Percentiles rank a stretch among this genome's conserved stretches.
These are phyloP conservation scores for Ophiocordyceps sinensis DNA, from an alignment of 2,329 filamentous ascomycete genomes.

Conservation along the genomic window DNA sequence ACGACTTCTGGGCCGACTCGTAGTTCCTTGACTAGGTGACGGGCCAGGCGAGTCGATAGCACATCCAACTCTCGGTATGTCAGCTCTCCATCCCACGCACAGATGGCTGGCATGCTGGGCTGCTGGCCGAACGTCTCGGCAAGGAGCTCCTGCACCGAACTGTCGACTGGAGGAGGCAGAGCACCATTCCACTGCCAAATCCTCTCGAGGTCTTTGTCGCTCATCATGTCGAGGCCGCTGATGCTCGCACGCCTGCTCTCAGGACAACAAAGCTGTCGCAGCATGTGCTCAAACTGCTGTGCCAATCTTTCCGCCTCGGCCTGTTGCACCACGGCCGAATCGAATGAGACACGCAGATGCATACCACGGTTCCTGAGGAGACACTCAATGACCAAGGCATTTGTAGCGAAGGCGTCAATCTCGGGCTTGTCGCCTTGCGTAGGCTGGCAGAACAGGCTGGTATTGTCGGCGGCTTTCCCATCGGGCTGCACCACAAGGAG, in stretches of 20 bases:
- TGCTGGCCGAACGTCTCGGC: conserved; percentile 3
- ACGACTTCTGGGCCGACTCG: conserved; percentile 4
- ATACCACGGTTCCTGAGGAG: conserved; percentile 3
- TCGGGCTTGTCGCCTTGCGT: no score
- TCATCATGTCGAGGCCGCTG: conserved; percentile 1
- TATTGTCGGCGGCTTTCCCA: neutral
- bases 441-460: no score
- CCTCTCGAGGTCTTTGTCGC: conserved; percentile 1
- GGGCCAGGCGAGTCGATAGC: conserved; percentile 2
- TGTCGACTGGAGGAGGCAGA: conserved; percentile 5
- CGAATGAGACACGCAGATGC: conserved; percentile 3
- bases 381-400: conserved; percentile 4
- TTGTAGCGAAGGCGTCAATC: conserved; percentile 3
- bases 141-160: conserved; percentile 6
- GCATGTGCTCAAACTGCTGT: conserved; percentile 3
- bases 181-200: conserved; percentile 7
- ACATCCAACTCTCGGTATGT: conserved; percentile 6
- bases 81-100: conserved; percentile 11
- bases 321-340: conserved; percentile 1
- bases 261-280: conserved; percentile 2
- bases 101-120: conserved; percentile 8
- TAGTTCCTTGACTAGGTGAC: conserved; percentile 1
- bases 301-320: no score
- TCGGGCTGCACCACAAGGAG: conserved; percentile 7
- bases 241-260: neutral